A percentile compares a stretch with the other conserved stretches of the same genome.
Conservation (phyloP, 495 filamentous ascomycete genomes). For the Aspergillus homomorphus region DNA sequence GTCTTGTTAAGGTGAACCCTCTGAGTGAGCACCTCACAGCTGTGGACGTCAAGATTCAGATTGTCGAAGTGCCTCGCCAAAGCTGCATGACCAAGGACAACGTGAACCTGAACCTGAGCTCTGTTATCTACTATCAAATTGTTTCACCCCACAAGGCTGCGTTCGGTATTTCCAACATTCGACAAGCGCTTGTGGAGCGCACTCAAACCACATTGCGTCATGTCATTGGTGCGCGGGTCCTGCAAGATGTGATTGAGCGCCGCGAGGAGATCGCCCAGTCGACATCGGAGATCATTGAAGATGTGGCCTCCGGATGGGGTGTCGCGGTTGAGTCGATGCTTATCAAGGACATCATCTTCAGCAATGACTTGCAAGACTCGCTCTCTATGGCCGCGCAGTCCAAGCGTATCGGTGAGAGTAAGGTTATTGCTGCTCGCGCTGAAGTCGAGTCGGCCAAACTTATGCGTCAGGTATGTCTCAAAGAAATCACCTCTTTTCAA, state of each 20-base stretch:
- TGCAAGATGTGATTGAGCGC: conserved; percentile 98
- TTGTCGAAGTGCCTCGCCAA: conserved; percentile 94
- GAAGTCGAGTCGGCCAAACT: conserved; percentile 97
- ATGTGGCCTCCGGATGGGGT: conserved; percentile 91
- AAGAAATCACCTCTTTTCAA: not conserved
- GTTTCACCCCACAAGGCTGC: conserved; percentile 93
- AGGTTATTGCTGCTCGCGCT: conserved; percentile 94
- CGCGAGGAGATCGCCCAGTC: conserved; percentile 93
- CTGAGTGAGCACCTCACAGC: conserved; percentile 84
- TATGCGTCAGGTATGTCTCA: conserved; percentile 69
- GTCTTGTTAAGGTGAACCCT: conserved; percentile 97
- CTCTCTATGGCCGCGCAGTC: conserved; percentile 99
- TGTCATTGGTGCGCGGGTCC: conserved; percentile 91
- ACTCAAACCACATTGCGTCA: conserved; percentile 98
- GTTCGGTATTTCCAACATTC: conserved; percentile 93
- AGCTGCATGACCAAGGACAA: conserved; percentile 99
- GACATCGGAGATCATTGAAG: conserved; percentile 96
- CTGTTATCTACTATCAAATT: conserved; percentile 99
- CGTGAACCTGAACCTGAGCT: conserved; percentile 87
- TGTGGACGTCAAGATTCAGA: conserved; percentile 99
- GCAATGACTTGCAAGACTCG: conserved; percentile 92
- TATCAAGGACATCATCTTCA: conserved; percentile 99
- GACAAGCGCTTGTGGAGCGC: conserved; percentile 91
- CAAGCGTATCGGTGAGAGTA: conserved; percentile 97
- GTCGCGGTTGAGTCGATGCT: conserved; percentile 97